A percentile compares a stretch with the other conserved stretches of the same genome.
These are phyloP conservation scores for Metschnikowia lunata DNA, from an alignment of 805 yeast genomes.

Conservation along the genomic window DNA sequence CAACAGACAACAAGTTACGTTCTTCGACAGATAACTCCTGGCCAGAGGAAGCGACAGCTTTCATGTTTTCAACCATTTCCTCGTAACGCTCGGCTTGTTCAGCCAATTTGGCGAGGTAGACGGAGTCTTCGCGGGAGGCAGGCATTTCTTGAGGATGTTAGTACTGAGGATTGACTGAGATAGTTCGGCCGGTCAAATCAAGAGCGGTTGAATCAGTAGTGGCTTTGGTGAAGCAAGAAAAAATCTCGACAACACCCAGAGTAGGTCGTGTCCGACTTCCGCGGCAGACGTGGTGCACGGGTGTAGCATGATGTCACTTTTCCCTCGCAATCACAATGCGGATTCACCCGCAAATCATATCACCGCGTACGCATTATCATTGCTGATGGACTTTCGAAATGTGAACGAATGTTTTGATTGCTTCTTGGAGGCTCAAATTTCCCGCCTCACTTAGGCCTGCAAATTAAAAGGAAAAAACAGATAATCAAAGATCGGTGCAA, in stretches of 20 bases:
- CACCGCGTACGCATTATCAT: too few relatives aligned
- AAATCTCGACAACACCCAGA: conserved; percentile 17
- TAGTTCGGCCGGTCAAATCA: not conserved
- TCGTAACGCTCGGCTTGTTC: conserved; percentile 99
- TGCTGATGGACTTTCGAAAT: too few relatives aligned
- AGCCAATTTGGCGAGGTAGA: conserved; percentile 95
- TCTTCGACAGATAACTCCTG: conserved; percentile 96
- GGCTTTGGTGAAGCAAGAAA: conserved; percentile 8
- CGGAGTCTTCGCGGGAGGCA: conserved; percentile 94
- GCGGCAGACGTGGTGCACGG: conserved; percentile 20
- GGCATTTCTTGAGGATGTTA: conserved; percentile 44
- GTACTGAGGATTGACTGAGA: conserved; percentile 5
- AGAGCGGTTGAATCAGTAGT: not conserved
- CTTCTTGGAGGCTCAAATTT: too few relatives aligned
- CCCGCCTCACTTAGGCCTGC: too few relatives aligned
- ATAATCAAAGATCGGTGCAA: too few relatives aligned
- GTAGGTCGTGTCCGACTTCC: conserved; percentile 19
- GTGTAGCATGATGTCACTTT: conserved; percentile 10
- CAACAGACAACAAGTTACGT: conserved; percentile 94
- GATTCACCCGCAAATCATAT: conserved; percentile 3
- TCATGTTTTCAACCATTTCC: conserved; percentile 99
- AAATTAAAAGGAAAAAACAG: too few relatives aligned
- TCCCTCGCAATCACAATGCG: conserved; percentile 7
- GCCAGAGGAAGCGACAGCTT: conserved; percentile 92
- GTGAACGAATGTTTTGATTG: too few relatives aligned